Percentiles rank a stretch among this genome's conserved stretches.
Evolutionary conservation across 148 eudicot species (phyloP).

Genomic region (Polygonum aviculare): DNA sequence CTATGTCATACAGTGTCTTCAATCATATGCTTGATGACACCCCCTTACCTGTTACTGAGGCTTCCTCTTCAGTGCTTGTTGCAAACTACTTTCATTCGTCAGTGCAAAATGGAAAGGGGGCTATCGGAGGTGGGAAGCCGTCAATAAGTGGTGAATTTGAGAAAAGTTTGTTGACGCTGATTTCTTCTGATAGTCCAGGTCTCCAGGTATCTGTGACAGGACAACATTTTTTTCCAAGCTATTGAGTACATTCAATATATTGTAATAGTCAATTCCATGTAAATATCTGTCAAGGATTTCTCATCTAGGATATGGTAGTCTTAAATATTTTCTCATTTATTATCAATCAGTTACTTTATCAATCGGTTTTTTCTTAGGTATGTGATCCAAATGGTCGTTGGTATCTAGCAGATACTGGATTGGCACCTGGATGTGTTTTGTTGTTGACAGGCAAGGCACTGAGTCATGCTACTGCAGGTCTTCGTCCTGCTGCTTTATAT

Average conservation of each 20-base stretch:
- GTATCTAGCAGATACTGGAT: constrained; percentile 76
- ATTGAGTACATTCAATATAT: background rate
- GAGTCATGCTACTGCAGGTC: constrained; percentile 87
- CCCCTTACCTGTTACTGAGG: constrained; percentile 66
- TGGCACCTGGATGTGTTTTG: constrained; percentile 60
- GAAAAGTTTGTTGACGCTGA: constrained; percentile 69
- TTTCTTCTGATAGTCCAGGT: constrained; percentile 72
- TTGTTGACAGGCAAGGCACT: constrained; percentile 80
- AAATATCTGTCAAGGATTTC: background rate
- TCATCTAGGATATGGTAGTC: background rate
- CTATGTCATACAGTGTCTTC: constrained; percentile 49
- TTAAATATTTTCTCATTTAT: background rate
- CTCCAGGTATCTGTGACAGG: constrained; percentile 48
- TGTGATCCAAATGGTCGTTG: constrained; percentile 87
- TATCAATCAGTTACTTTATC: constrained; percentile 14
- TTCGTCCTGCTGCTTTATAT: constrained; percentile 75
- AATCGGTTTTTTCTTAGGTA: constrained; percentile 41
- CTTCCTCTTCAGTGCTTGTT: constrained; percentile 79
- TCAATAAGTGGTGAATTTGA: constrained; percentile 53
- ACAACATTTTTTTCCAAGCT: background rate
- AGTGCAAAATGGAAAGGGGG: constrained; percentile 55
- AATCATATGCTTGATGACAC: constrained; percentile 78
- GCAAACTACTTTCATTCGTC: constrained; percentile 49
- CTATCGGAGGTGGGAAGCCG: constrained; percentile 49
- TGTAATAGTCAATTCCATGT: background rate